Evolutionary conservation across 768 basidiomycete species (phyloP).

Genomic region (Suillus decipiens): DNA sequence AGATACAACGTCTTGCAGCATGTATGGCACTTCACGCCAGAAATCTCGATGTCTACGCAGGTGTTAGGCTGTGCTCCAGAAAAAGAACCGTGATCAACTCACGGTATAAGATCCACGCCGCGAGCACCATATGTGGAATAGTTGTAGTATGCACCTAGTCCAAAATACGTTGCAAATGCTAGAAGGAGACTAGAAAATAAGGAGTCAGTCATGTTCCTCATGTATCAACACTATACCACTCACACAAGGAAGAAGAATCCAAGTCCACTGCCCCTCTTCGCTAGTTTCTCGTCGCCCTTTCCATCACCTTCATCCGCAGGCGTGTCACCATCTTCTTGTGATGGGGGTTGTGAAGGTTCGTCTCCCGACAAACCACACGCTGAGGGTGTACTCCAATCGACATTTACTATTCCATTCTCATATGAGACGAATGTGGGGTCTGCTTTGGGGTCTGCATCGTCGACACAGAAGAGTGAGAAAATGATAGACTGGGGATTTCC

Average conservation of each 20-base stretch:
- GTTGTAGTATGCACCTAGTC: constrained; percentile 83
- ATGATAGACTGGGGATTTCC: constrained; percentile 58
- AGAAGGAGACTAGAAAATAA: constrained; percentile 52
- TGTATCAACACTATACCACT: constrained; percentile 28
- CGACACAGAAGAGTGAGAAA: constrained; percentile 60
- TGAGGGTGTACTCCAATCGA: constrained; percentile 65
- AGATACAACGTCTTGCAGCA: constrained; percentile 74
- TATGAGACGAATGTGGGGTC: constrained; percentile 52
- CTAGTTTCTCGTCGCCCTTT: constrained; percentile 29
- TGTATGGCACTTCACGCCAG: constrained; percentile 88
- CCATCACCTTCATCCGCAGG: constrained; percentile 17
- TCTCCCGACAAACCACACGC: constrained; percentile 49
- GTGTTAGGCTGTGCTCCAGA: constrained; percentile 13
- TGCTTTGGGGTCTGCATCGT: constrained; percentile 40
- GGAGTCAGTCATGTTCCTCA: constrained; percentile 7
- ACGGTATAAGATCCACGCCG: constrained; percentile 85
- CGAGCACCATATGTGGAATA: constrained; percentile 85
- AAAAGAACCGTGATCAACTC: constrained; percentile 35
- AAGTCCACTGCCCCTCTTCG: constrained; percentile 65
- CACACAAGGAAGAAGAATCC: constrained; percentile 89
- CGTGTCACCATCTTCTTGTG: constrained; percentile 30
- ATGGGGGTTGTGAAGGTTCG: constrained; percentile 22
- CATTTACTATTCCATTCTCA: constrained; percentile 49
- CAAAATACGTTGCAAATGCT: constrained; percentile 70
- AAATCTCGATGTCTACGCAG: constrained; percentile 77